phyloP scores from a whole-genome alignment of 2,329 filamentous ascomycete genomes.

The Aspergillus tubingensis region DNA sequence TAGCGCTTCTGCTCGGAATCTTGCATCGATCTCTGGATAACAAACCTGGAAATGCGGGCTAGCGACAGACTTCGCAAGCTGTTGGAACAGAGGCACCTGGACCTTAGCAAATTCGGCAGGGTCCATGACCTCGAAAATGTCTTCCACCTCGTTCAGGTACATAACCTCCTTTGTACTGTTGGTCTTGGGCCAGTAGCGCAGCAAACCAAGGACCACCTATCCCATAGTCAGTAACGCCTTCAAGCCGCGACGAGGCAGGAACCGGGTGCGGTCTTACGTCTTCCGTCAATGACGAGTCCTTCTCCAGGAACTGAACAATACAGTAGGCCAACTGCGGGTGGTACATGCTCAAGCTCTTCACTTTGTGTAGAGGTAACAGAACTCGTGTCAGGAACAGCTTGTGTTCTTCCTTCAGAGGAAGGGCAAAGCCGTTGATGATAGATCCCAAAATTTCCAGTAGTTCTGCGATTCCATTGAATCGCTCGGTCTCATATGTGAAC shows the following conservation, averaged over 20 bases:
- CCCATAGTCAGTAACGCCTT: constrained; percentile 13
- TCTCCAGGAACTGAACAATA: constrained; percentile 97
- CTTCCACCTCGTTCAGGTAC: constrained; percentile 98
- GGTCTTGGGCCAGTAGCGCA: constrained; percentile 98
- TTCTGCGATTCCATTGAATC: constrained; percentile 97
- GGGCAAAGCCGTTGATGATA: constrained; percentile 97
- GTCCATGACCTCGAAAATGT: constrained; percentile 99
- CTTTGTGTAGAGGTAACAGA: constrained; percentile 91
- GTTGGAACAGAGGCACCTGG: constrained; percentile 94
- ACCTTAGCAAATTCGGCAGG: constrained; percentile 98
- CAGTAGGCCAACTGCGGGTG: constrained; percentile 98
- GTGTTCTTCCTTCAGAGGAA: constrained; percentile 97
- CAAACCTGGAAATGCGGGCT: constrained; percentile 92
- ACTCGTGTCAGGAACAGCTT: constrained; percentile 96
- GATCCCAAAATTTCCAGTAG: constrained; percentile 94
- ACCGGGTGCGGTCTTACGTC: constrained; percentile 62
- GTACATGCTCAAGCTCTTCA: constrained; percentile 99
- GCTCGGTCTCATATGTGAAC: constrained; percentile 97
- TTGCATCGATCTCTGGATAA: neutral
- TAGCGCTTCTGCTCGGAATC: constrained; percentile 11
- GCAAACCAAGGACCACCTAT: constrained; percentile 85
- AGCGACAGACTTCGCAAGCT: constrained; percentile 94
- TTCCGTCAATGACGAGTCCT: constrained; percentile 94
- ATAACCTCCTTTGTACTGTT: constrained; percentile 99
- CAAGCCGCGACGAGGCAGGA: neutral